These are phyloP conservation scores for Fusarium luffae DNA, from an alignment of 2,329 filamentous ascomycete species.

Conservation along the genomic window DNA sequence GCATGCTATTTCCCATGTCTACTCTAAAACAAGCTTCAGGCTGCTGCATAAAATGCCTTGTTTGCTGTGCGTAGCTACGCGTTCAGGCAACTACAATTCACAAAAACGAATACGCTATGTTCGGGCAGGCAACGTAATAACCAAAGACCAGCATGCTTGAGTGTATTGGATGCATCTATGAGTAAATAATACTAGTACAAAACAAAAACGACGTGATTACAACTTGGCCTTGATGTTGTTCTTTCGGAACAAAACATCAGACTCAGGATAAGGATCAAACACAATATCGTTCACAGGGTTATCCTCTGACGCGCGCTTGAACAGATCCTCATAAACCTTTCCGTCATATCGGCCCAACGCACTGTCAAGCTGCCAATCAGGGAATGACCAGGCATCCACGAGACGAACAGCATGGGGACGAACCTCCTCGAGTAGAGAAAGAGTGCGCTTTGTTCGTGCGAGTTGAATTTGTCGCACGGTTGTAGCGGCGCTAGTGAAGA, in stretches of 20 bases:
- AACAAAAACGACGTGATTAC: constrained; percentile 1
- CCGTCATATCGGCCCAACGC: constrained; percentile 77
- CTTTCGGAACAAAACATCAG: constrained; percentile 39
- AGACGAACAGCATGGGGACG: constrained; percentile 77
- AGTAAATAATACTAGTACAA: background rate
- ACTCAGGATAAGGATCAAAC: constrained; percentile 76
- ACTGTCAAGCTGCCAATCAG: constrained; percentile 81
- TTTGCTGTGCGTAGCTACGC: background rate
- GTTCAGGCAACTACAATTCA: background rate
- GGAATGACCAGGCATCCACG: constrained; percentile 80
- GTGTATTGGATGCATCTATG: constrained; percentile 1
- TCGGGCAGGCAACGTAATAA: background rate
- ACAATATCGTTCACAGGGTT: constrained; percentile 79
- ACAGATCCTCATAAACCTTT: constrained; percentile 82
- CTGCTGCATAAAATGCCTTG: background rate
- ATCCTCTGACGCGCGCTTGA: constrained; percentile 75
- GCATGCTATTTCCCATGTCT: background rate
- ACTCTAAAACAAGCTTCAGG: background rate
- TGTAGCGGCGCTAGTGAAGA: constrained; percentile 76
- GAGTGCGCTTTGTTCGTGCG: constrained; percentile 72
- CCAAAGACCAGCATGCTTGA: background rate
- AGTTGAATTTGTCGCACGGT: constrained; percentile 79
- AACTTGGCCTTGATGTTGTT: constrained; percentile 23
- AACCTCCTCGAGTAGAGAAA: constrained; percentile 76
- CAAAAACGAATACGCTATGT: background rate